Evolutionary conservation across 2,329 filamentous ascomycete species (phyloP).

Genomic region (Fusarium aywerte): DNA sequence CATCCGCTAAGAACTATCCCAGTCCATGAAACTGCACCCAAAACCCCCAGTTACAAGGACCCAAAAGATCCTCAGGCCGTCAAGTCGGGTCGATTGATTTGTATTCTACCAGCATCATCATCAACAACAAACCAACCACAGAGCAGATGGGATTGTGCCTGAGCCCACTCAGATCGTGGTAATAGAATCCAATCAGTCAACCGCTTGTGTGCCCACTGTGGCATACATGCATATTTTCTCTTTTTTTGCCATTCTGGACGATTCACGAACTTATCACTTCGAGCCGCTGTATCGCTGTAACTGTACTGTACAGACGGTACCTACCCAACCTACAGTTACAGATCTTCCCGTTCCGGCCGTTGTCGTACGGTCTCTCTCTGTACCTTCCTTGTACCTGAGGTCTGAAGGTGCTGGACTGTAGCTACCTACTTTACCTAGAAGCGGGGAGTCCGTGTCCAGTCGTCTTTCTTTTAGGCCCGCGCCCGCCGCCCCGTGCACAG

Average conservation of each 20-base stretch:
- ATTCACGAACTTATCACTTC: slow-evolving; percentile 2
- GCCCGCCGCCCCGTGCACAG: slow-evolving; percentile 45
- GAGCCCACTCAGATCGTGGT: slow-evolving; percentile 25
- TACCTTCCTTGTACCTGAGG: not conserved
- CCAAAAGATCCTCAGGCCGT: slow-evolving; percentile 25
- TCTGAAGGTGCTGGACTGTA: not conserved
- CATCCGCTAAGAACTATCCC: slow-evolving; percentile 27
- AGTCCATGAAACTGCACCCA: slow-evolving; percentile 23
- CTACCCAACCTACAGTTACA: not conserved
- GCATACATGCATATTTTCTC: not conserved
- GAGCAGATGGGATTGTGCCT: slow-evolving; percentile 7
- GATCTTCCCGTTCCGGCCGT: slow-evolving; percentile 45
- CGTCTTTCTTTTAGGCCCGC: slow-evolving; percentile 41
- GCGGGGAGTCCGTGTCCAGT: slow-evolving; percentile 45
- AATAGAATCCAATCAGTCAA: slow-evolving; percentile 9
- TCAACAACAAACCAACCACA: slow-evolving; percentile 35
- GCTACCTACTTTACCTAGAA: slow-evolving; percentile 26
- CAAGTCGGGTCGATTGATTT: slow-evolving; percentile 31
- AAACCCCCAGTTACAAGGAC: slow-evolving; percentile 22
- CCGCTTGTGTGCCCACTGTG: not conserved
- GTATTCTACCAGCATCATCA: slow-evolving; percentile 32
- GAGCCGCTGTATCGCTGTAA: not conserved
- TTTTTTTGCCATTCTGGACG: not conserved
- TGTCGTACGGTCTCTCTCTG: slow-evolving; percentile 30
- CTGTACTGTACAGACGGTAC: not conserved